phyloP scores from a whole-genome alignment of 768 basidiomycete species.

The Phaffia tasmanica region DNA sequence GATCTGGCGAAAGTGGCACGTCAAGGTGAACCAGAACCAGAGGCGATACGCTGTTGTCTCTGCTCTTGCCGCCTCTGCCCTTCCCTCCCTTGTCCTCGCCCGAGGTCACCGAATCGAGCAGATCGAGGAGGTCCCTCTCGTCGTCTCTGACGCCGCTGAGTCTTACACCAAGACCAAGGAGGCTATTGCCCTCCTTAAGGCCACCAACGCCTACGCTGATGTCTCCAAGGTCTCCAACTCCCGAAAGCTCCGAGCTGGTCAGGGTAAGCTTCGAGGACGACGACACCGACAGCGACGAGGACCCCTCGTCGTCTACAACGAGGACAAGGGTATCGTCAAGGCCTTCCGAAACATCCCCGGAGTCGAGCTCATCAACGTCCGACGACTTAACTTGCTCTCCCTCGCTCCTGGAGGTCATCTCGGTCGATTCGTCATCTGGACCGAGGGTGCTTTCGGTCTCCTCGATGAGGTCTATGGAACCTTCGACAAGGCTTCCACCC shows the following conservation, averaged over 20 bases:
- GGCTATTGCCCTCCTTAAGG: constrained; percentile 84
- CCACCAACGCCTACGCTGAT: constrained; percentile 76
- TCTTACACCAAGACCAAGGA: constrained; percentile 93
- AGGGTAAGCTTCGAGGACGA: constrained; percentile 95
- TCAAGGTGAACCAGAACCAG: constrained; percentile 99
- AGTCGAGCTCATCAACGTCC: constrained; percentile 91
- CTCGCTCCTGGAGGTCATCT: constrained; percentile 99
- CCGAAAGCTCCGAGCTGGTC: constrained; percentile 89
- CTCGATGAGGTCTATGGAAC: constrained; percentile 95
- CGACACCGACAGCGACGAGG: constrained; percentile 94
- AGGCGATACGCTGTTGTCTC: constrained; percentile 95
- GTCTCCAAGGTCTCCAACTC: constrained; percentile 96
- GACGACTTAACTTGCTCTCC: constrained; percentile 89
- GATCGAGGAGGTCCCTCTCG: constrained; percentile 91
- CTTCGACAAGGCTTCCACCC: constrained; percentile 68
- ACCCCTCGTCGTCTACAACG: constrained; percentile 90
- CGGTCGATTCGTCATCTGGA: constrained; percentile 99
- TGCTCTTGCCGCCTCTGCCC: constrained; percentile 91
- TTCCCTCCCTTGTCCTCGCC: constrained; percentile 95
- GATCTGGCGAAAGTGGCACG: constrained; percentile 99
- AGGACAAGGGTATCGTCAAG: constrained; percentile 93
- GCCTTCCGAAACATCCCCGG: constrained; percentile 99
- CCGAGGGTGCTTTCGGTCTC: constrained; percentile 78
- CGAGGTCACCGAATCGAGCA: constrained; percentile 98
- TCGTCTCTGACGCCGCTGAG: constrained; percentile 66